Evolutionary conservation across 2,329 filamentous ascomycete genomes (phyloP).

Genomic region (Bipolaris zeicola): DNA sequence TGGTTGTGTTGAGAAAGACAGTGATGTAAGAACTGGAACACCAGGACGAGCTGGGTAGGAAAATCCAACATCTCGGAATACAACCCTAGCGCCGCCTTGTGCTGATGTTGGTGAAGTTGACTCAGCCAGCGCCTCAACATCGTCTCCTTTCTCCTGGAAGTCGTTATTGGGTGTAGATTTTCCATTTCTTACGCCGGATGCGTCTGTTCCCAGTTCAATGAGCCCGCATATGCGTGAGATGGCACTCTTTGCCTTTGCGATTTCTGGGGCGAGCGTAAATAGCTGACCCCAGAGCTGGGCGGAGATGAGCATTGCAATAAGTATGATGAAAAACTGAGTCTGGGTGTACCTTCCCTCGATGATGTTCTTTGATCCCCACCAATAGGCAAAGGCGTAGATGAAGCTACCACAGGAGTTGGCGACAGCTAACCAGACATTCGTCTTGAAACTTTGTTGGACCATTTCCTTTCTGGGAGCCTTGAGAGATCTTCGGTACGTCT

Average conservation of each 20-base stretch:
- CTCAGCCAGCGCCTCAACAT: constrained; percentile 42
- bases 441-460: constrained; percentile 55
- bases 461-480: constrained; percentile 57
- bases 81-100: constrained; percentile 59
- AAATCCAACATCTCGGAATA: constrained; percentile 66
- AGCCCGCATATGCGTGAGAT: constrained; percentile 79
- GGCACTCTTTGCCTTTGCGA: constrained; percentile 69
- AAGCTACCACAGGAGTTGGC: constrained; percentile 67
- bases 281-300: constrained; percentile 76
- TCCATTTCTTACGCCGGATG: constrained; percentile 64
- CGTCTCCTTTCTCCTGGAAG: constrained; percentile 64
- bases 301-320: constrained; percentile 72
- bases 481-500: constrained; percentile 54
- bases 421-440: constrained; percentile 66
- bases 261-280: constrained; percentile 75
- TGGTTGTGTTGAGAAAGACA: constrained; percentile 62
- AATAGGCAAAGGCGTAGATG: constrained; percentile 77
- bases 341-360: constrained; percentile 68
- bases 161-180: constrained; percentile 87
- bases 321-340: constrained; percentile 75
- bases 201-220: constrained; percentile 43
- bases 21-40: constrained; percentile 60
- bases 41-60: constrained; percentile 68
- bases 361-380: constrained; percentile 77
- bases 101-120: constrained; percentile 67